phyloP scores from a whole-genome alignment of 228 moss, liverwort and hornwort species.

The Sphagnum magellanicum region DNA sequence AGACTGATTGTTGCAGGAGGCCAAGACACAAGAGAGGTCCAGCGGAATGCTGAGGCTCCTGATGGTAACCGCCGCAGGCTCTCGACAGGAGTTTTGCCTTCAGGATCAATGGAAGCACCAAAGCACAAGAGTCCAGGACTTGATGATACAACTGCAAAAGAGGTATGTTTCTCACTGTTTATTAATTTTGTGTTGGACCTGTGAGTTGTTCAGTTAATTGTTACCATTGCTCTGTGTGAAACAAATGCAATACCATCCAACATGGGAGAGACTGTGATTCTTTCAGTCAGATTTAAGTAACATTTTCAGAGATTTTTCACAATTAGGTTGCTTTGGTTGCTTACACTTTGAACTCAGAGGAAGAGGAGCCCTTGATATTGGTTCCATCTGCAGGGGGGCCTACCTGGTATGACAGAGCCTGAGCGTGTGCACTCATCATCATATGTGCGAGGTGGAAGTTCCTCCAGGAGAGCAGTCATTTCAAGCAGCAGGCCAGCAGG shows the following conservation, averaged over 20 bases:
- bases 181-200: no score
- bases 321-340: constrained; percentile 1
- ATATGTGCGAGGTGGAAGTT: constrained; percentile 53
- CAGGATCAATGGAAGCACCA: constrained; percentile 33
- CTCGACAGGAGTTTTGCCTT: constrained; percentile 32
- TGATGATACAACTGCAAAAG: constrained; percentile 49
- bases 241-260: no score
- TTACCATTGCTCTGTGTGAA: no score
- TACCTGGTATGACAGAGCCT: constrained; percentile 35
- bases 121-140: constrained; percentile 62
- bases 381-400: constrained; percentile 33
- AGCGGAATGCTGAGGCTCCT: constrained; percentile 45
- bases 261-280: no score
- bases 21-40: constrained; percentile 37
- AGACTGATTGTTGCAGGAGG: constrained; percentile 15
- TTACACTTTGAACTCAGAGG: constrained; percentile 1
- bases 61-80: constrained; percentile 50
- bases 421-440: constrained; percentile 50
- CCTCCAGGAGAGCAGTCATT: constrained; percentile 57
- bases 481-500: constrained; percentile 35
- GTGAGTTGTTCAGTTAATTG: no score
- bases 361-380: constrained; percentile 1
- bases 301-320: background rate
- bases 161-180: background rate
- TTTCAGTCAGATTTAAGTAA: no score